Conservation (phyloP, 176 grass and related monocot genomes). For the Elymus sibiricus region DNA sequence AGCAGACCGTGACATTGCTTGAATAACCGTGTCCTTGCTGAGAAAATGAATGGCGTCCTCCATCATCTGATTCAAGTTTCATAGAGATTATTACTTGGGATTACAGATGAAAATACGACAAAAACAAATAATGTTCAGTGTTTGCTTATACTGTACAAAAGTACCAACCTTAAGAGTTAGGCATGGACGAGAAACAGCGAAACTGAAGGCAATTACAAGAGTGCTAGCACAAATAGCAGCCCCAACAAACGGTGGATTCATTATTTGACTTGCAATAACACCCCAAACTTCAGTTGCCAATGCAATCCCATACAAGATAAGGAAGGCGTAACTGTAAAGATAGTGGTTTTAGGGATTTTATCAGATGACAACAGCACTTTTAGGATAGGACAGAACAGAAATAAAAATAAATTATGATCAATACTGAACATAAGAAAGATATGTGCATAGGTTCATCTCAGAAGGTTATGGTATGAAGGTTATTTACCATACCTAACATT, state of each 20-base stretch:
- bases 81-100: neutral
- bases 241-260: constrained; percentile 89
- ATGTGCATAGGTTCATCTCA: neutral
- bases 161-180: constrained; percentile 84
- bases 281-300: constrained; percentile 95
- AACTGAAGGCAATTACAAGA: constrained; percentile 93
- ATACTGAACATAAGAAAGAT: constrained; percentile 16
- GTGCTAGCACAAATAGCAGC: constrained; percentile 84
- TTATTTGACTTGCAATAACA: constrained; percentile 90
- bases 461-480: constrained; percentile 5
- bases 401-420: constrained; percentile 14
- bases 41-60: constrained; percentile 96
- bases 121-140: constrained; percentile 15
- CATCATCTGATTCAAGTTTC: constrained; percentile 77
- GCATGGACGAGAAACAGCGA: constrained; percentile 92
- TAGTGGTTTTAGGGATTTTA: constrained; percentile 23
- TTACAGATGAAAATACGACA: constrained; percentile 19
- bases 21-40: constrained; percentile 92
- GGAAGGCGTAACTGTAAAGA: constrained; percentile 83
- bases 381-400: constrained; percentile 27
- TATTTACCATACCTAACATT: constrained; percentile 76
- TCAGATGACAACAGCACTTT: constrained; percentile 14
- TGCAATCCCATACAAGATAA: constrained; percentile 90
- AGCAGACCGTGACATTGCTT: constrained; percentile 94
- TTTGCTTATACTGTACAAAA: constrained; percentile 3